phyloP scores from a whole-genome alignment of 495 filamentous ascomycete species.

The Peziza echinospora region DNA sequence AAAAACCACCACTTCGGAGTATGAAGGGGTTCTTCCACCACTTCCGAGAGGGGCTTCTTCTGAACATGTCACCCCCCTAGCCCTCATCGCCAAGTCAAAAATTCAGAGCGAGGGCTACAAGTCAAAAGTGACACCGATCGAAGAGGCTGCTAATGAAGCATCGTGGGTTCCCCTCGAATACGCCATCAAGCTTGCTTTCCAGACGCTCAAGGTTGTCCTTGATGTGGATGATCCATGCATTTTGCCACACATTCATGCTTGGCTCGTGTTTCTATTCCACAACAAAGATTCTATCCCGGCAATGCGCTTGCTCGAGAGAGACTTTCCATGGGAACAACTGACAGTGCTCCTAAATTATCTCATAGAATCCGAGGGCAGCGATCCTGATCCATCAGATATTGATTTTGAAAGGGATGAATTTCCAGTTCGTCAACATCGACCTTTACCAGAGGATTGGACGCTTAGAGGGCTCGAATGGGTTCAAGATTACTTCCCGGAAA shows the following conservation, averaged over 20 bases:
- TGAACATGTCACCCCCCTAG: slow-evolving; percentile 12
- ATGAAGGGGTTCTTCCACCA: slow-evolving; percentile 14
- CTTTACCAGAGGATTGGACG: slow-evolving; percentile 65
- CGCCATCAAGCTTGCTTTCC: slow-evolving; percentile 7
- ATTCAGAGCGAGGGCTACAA: neutral
- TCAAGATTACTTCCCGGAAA: slow-evolving; percentile 40
- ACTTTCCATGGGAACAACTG: slow-evolving; percentile 47
- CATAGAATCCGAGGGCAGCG: slow-evolving; percentile 21
- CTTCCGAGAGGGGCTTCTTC: slow-evolving; percentile 11
- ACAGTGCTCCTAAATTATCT: slow-evolving; percentile 47
- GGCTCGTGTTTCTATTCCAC: slow-evolving; percentile 46
- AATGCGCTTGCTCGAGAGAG: slow-evolving; percentile 29
- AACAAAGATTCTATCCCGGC: slow-evolving; percentile 30
- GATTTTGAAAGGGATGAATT: slow-evolving; percentile 31
- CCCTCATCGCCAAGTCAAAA: slow-evolving; percentile 2
- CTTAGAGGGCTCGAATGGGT: slow-evolving; percentile 58
- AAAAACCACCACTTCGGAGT: slow-evolving; percentile 5
- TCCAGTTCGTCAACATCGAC: slow-evolving; percentile 32
- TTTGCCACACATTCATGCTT: slow-evolving; percentile 44
- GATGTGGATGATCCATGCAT: slow-evolving; percentile 38
- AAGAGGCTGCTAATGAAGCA: neutral
- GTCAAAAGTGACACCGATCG: neutral
- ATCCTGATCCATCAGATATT: slow-evolving; percentile 18
- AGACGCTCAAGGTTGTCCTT: slow-evolving; percentile 27
- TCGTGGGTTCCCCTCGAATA: neutral